Evolutionary conservation across 805 yeast genomes (phyloP), one percentile per base, ranked within the genome.

Genomic region (Candida andamanensis): DNA sequence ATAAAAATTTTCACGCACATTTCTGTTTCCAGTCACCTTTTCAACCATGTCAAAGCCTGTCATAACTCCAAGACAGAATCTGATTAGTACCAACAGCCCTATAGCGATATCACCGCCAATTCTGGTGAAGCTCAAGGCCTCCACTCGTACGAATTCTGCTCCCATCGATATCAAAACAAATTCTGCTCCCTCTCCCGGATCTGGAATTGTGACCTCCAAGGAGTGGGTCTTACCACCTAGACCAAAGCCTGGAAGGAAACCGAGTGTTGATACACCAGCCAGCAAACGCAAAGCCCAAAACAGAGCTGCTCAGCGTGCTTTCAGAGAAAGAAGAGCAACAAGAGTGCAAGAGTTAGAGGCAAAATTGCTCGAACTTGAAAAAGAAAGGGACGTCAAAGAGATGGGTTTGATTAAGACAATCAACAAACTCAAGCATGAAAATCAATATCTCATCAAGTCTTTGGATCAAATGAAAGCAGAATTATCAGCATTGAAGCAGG

Each of bases 301-400:
- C 52, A 64, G 96, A 37, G 95, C 92, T n/a, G 95, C 96, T 15
- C 95, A 89, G 63, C 53, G 95, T 36, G 94, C 97, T 2, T 85
- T 85, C 60, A 63, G 96, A 42, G 94, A 86, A 54, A 69, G 95
- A 42, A 64, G 94, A 46, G 94, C 95, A 13, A 82, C 83, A 19
- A 62, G 87, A 31, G 85, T 86, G 6, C 77, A 76, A 37, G 94
- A 83, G 50, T 64, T 89, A 33, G 95, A 85, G 52, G 74, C 70
- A 31, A 77, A 76, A 55, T 67, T 81, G 35, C 61, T 71, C 50
- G 83, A 74, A 47, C 69, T 79, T 32, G 90, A 82, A 56, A 71
- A 74, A 42, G 89, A 76, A 45, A 69, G 73, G 36, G 83, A 76
- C 24, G 61, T 65, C 30, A 73, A 70, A 45, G 85, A 76, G 47